A percentile compares a stretch with the other conserved stretches of the same genome.
phyloP scores from a whole-genome alignment of 2,329 filamentous ascomycete species.

The Sphaerulina vaccinii region DNA sequence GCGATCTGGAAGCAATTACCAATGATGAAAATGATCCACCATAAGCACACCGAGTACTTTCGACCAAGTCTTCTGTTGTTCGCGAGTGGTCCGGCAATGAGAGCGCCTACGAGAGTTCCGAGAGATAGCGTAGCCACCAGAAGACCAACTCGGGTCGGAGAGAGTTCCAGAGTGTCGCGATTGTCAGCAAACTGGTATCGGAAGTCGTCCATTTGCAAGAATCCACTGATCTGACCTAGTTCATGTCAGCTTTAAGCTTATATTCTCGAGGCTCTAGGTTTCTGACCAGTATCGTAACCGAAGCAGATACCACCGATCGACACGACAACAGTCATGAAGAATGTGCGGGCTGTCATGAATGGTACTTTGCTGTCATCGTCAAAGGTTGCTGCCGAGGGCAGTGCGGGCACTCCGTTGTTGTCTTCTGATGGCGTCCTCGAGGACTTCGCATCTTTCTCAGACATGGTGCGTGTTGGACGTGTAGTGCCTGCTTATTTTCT shows the following conservation, averaged over 20 bases:
- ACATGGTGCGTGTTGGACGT: not conserved
- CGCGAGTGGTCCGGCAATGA: conserved; percentile 58
- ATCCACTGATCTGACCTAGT: conserved; percentile 60
- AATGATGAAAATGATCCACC: conserved; percentile 60
- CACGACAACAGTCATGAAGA: conserved; percentile 34
- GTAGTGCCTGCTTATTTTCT: not conserved
- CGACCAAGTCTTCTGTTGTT: conserved; percentile 57
- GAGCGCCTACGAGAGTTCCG: conserved; percentile 58
- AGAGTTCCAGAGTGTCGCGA: conserved; percentile 42
- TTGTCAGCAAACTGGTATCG: conserved; percentile 53
- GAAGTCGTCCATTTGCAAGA: conserved; percentile 60
- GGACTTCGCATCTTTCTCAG: conserved; percentile 10
- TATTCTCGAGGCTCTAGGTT: not conserved
- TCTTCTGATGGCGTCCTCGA: conserved; percentile 8
- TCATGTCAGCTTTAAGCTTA: conserved; percentile 43
- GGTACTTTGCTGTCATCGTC: conserved; percentile 20
- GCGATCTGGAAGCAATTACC: conserved; percentile 65
- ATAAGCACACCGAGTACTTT: conserved; percentile 59
- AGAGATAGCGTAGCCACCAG: conserved; percentile 59
- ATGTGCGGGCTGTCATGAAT: conserved; percentile 25
- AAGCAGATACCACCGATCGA: conserved; percentile 38
- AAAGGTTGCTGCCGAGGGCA: conserved; percentile 16
- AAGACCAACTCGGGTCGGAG: conserved; percentile 58
- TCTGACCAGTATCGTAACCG: conserved; percentile 31
- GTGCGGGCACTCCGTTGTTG: conserved; percentile 1